phyloP scores from a whole-genome alignment of 129 eudicot genomes.

The Erigeron canadensis region DNA sequence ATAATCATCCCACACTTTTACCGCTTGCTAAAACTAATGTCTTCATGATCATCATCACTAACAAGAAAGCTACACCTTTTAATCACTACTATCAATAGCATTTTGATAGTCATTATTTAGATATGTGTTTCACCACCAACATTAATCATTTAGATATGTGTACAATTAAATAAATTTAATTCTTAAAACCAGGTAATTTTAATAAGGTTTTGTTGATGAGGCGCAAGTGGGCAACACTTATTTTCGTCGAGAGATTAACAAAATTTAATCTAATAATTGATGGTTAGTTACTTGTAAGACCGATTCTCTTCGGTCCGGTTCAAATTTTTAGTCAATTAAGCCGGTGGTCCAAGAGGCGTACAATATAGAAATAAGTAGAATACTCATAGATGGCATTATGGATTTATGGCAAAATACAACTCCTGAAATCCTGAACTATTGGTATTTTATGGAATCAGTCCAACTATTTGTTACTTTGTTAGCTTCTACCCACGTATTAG shows the following conservation, averaged over 20 bases:
- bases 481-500: too few species aligned
- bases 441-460: neutral
- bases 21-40: neutral
- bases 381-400: neutral
- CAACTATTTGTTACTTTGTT: neutral
- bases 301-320: constrained; percentile 4
- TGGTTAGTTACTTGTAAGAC: constrained; percentile 7
- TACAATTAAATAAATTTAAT: too few species aligned
- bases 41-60: constrained; percentile 24
- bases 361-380: constrained; percentile 16
- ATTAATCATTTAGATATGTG: neutral
- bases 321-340: constrained; percentile 9
- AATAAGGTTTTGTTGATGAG: neutral
- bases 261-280: neutral
- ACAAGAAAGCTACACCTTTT: constrained; percentile 2
- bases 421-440: constrained; percentile 16
- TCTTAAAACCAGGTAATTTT: neutral
- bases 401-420: neutral
- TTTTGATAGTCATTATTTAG: constrained; percentile 5
- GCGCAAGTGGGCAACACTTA: neutral
- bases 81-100: constrained; percentile 20
- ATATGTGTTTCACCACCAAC: neutral
- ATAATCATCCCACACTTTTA: constrained; percentile 4
- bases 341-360: constrained; percentile 9
- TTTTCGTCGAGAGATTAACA: neutral